phyloP scores from a whole-genome alignment of 306 rosid species.

The Prinsepia uniflora region DNA sequence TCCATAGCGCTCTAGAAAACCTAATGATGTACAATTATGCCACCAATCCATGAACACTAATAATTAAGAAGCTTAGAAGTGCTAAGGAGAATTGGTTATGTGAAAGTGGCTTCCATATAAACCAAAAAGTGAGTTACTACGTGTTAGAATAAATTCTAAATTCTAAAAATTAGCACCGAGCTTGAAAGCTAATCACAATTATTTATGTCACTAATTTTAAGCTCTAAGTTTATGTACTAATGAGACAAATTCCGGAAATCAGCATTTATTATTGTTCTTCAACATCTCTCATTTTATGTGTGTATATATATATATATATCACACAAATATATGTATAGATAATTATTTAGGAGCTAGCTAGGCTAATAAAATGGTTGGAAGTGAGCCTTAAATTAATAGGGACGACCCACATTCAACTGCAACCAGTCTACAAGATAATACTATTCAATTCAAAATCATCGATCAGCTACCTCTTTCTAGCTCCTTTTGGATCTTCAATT shows the following conservation, averaged over 20 bases:
- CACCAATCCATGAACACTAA: too few relatives aligned
- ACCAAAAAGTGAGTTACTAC: too few relatives aligned
- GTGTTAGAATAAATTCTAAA: too few relatives aligned
- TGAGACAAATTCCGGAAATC: conserved; percentile 9
- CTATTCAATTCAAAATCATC: conserved; percentile 6
- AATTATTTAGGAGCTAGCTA: neutral
- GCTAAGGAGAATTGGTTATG: too few relatives aligned
- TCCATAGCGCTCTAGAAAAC: too few relatives aligned
- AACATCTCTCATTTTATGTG: too few relatives aligned
- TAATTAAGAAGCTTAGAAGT: too few relatives aligned
- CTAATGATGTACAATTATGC: too few relatives aligned
- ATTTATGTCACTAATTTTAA: neutral
- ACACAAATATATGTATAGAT: neutral
- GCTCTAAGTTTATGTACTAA: neutral
- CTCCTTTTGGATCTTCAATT: conserved; percentile 25
- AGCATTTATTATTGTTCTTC: neutral
- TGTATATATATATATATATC: too few relatives aligned
- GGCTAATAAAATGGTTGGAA: neutral
- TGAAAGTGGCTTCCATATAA: too few relatives aligned
- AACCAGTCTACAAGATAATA: neutral
- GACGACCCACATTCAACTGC: conserved; percentile 12
- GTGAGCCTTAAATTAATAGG: conserved; percentile 8
- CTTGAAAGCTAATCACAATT: too few relatives aligned
- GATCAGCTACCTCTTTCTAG: neutral
- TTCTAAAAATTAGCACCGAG: too few relatives aligned